Evolutionary conservation across 768 basidiomycete species (phyloP).

Genomic region (Phaffia tasmanica): DNA sequence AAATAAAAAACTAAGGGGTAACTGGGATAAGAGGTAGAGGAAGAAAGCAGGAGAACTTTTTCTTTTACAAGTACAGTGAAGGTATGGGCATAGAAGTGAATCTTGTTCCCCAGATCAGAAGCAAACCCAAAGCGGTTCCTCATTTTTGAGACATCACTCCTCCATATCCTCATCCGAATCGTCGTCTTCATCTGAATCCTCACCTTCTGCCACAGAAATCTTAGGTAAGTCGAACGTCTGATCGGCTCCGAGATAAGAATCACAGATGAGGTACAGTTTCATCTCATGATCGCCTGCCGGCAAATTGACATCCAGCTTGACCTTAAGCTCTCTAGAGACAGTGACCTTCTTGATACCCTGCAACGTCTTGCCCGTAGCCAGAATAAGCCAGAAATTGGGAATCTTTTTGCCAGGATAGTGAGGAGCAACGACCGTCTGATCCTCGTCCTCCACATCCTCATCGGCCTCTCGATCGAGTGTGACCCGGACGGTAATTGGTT

Average conservation of each 20-base stretch:
- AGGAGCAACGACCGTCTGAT: slow-evolving; percentile 81
- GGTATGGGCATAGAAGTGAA: not conserved
- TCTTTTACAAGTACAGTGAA: not conserved
- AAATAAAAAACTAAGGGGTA: not conserved
- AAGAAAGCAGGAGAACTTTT: not conserved
- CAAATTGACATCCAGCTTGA: slow-evolving; percentile 80
- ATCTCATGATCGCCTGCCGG: slow-evolving; percentile 71
- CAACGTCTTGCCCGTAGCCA: slow-evolving; percentile 61
- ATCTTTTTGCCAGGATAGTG: slow-evolving; percentile 83
- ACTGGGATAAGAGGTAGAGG: not conserved
- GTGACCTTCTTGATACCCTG: slow-evolving; percentile 84
- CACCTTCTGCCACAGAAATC: slow-evolving; percentile 22
- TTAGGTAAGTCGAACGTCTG: slow-evolving; percentile 22
- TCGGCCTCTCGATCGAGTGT: slow-evolving; percentile 69
- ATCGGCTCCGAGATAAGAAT: slow-evolving; percentile 21
- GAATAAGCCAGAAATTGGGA: slow-evolving; percentile 94
- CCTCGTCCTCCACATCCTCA: slow-evolving; percentile 55
- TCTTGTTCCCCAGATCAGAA: not conserved
- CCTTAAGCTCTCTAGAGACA: slow-evolving; percentile 51
- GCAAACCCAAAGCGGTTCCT: not conserved
- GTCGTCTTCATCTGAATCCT: slow-evolving; percentile 20
- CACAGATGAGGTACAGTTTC: slow-evolving; percentile 44
- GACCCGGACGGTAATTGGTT: slow-evolving; percentile 72
- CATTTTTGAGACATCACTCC: not conserved
- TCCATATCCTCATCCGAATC: slow-evolving; percentile 24